Conservation (phyloP, 108 stramenopile genomes). For the Phaeodactylum tricornutum region DNA sequence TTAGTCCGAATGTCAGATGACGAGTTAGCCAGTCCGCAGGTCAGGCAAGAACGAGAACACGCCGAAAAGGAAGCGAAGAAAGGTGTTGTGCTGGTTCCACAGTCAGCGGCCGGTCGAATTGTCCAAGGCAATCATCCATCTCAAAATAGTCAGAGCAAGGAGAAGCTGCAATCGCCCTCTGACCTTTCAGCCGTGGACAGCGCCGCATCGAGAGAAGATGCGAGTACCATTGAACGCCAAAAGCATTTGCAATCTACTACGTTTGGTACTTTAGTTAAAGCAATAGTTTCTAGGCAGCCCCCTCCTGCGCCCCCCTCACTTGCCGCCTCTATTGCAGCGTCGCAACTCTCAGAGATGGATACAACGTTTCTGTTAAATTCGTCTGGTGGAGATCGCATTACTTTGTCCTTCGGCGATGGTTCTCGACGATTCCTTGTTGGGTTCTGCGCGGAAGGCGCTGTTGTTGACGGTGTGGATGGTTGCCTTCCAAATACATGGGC, state of each 20-base stretch:
- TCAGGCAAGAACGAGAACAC: slow-evolving; percentile 27
- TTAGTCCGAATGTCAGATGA: slow-evolving; percentile 51
- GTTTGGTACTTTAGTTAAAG: neutral
- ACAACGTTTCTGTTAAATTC: neutral
- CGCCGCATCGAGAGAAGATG: too few relatives aligned
- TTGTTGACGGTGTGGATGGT: slow-evolving; percentile 11
- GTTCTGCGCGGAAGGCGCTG: slow-evolving; percentile 7
- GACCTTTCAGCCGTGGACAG: too few relatives aligned
- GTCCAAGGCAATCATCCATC: too few relatives aligned
- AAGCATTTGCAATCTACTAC: neutral
- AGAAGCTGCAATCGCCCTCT: neutral
- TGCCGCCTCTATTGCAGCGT: too few relatives aligned
- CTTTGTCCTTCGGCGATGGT: slow-evolving; percentile 1
- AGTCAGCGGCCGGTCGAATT: slow-evolving; percentile 9
- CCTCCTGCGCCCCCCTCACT: slow-evolving; percentile 3
- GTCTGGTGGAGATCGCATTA: slow-evolving; percentile 14
- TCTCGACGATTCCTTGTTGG: slow-evolving; percentile 12
- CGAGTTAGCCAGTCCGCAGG: slow-evolving; percentile 43
- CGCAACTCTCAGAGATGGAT: neutral
- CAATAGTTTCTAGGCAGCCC: neutral
- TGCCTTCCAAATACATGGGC: slow-evolving; percentile 31
- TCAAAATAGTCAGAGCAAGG: slow-evolving; percentile 9
- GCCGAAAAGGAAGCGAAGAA: slow-evolving; percentile 34
- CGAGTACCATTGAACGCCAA: neutral
- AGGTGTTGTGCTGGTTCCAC: slow-evolving; percentile 26